Evolutionary conservation across 2,329 filamentous ascomycete genomes (phyloP).

Genomic region (Exophiala bonariae): DNA sequence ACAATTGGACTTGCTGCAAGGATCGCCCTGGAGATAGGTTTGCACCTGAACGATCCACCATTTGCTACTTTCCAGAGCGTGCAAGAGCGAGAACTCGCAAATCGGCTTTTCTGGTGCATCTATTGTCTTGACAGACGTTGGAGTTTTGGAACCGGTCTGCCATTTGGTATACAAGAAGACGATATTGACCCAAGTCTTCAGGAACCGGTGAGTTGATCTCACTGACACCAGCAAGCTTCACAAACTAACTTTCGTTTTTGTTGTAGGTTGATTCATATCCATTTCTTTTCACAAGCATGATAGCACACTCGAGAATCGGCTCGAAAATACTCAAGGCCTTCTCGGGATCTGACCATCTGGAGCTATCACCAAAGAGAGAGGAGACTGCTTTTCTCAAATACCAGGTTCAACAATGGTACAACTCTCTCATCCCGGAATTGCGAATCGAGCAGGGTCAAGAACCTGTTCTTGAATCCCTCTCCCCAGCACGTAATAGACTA

Average conservation of each 20-base stretch:
- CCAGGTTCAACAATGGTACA: slow-evolving; percentile 47
- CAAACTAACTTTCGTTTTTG: background rate
- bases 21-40: slow-evolving; percentile 49
- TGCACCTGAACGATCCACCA: slow-evolving; percentile 36
- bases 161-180: slow-evolving; percentile 49
- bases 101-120: slow-evolving; percentile 51
- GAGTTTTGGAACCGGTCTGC: slow-evolving; percentile 54
- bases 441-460: slow-evolving; percentile 34
- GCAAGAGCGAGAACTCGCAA: slow-evolving; percentile 17
- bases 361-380: slow-evolving; percentile 37
- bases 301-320: slow-evolving; percentile 48
- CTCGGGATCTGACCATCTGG: slow-evolving; percentile 37
- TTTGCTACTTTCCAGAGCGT: slow-evolving; percentile 5
- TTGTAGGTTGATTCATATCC: slow-evolving; percentile 30
- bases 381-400: slow-evolving; percentile 42
- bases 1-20: slow-evolving; percentile 49
- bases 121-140: slow-evolving; percentile 54
- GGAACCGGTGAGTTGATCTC: slow-evolving; percentile 40
- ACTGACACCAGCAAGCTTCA: background rate
- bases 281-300: slow-evolving; percentile 48
- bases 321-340: slow-evolving; percentile 51
- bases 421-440: slow-evolving; percentile 46
- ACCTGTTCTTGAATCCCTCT: slow-evolving; percentile 4
- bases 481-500: slow-evolving; percentile 31
- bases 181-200: slow-evolving; percentile 53